phyloP scores from a whole-genome alignment of 208 protist species.

The Trypanosomatidae sp. region DNA sequence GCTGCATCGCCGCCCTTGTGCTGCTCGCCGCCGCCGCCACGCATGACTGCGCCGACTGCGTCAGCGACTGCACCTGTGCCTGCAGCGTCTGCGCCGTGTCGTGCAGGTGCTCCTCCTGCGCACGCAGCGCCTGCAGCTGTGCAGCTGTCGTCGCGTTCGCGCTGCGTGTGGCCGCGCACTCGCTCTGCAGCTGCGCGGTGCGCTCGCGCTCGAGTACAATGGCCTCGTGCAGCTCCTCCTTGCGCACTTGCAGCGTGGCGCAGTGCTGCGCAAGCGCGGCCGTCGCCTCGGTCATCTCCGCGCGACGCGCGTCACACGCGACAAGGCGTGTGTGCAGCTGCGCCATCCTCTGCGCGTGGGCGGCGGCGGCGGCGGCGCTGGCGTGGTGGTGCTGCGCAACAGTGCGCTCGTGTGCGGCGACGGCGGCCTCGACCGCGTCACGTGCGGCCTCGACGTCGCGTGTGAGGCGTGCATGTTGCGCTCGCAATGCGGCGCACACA shows the following conservation, averaged over 20 bases:
- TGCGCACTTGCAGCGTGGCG: slow-evolving; percentile 7
- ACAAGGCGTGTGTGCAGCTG: slow-evolving; percentile 16
- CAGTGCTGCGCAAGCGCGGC: slow-evolving; percentile 7
- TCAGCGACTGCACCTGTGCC: slow-evolving; percentile 57
- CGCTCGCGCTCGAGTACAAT: slow-evolving; percentile 39
- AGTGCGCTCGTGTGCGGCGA: slow-evolving; percentile 12
- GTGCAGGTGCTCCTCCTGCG: slow-evolving; percentile 39
- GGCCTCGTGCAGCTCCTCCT: slow-evolving; percentile 32
- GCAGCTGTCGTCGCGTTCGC: slow-evolving; percentile 5
- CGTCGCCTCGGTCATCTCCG: slow-evolving; percentile 16
- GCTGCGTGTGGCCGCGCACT: slow-evolving; percentile 6
- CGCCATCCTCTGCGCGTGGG: slow-evolving; percentile 9
- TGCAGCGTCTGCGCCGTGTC: slow-evolving; percentile 53
- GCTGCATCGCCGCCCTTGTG: slow-evolving; percentile 22
- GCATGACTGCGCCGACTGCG: slow-evolving; percentile 37
- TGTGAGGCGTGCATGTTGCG: slow-evolving; percentile 5
- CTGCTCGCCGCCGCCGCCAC: slow-evolving; percentile 6
- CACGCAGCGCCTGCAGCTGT: slow-evolving; percentile 9
- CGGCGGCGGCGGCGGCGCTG: slow-evolving; percentile 1
- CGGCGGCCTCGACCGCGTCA: slow-evolving; percentile 15
- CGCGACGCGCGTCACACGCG: slow-evolving; percentile 12
- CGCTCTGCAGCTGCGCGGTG: slow-evolving; percentile 11
- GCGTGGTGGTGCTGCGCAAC: slow-evolving; percentile 10
- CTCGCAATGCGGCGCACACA: not conserved
- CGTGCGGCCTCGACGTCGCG: slow-evolving; percentile 2